phyloP scores from a whole-genome alignment of 2,329 filamentous ascomycete species.

The Thelonectria rubi region DNA sequence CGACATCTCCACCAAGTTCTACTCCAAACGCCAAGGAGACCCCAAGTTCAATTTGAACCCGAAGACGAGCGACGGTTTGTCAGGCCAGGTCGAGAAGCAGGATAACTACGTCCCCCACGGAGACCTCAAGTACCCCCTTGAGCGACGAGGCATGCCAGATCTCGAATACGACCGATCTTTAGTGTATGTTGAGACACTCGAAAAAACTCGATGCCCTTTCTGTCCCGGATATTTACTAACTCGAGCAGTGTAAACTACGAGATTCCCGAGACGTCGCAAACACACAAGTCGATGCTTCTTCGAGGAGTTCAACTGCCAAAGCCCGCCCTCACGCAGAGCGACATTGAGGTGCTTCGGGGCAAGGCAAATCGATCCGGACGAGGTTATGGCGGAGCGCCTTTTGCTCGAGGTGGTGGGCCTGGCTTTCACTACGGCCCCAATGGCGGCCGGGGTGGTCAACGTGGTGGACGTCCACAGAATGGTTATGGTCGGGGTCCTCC shows the following conservation, averaged over 20 bases:
- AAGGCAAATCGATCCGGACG: slow-evolving; percentile 64
- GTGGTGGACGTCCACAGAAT: slow-evolving; percentile 34
- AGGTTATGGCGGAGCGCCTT: slow-evolving; percentile 40
- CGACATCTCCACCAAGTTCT: slow-evolving; percentile 84
- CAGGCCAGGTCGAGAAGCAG: slow-evolving; percentile 83
- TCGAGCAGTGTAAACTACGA: slow-evolving; percentile 79
- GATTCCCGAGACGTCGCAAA: slow-evolving; percentile 75
- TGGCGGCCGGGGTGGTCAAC: slow-evolving; percentile 34
- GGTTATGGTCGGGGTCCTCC: slow-evolving; percentile 31
- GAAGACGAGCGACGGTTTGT: slow-evolving; percentile 77
- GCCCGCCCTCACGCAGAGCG: slow-evolving; percentile 76
- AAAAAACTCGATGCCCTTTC: not conserved
- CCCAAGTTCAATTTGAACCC: slow-evolving; percentile 78
- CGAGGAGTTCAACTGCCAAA: slow-evolving; percentile 79
- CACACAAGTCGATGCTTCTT: slow-evolving; percentile 94
- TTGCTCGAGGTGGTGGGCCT: slow-evolving; percentile 41
- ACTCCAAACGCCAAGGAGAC: slow-evolving; percentile 83
- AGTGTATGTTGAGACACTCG: slow-evolving; percentile 64
- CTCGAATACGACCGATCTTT: slow-evolving; percentile 88
- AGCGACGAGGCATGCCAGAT: slow-evolving; percentile 74
- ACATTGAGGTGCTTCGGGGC: slow-evolving; percentile 76
- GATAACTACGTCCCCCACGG: slow-evolving; percentile 86
- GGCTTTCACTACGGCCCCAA: slow-evolving; percentile 44
- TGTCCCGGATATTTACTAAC: slow-evolving; percentile 42
- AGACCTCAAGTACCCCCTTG: slow-evolving; percentile 79